Conservation (phyloP, 805 yeast species). For the Starmerella powellii region DNA sequence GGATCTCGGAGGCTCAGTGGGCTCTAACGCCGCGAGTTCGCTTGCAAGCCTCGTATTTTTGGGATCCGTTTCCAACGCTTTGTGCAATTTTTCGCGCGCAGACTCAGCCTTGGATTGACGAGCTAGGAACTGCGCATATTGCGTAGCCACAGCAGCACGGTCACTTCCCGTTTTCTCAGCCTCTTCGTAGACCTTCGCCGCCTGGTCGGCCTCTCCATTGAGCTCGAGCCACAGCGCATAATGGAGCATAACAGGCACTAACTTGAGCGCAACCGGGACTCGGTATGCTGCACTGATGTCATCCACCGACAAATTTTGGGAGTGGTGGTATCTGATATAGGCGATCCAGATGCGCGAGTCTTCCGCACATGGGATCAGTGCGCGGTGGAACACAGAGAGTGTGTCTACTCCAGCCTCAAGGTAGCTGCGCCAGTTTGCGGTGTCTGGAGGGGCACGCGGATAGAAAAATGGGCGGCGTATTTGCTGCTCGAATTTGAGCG, state of each 20-base stretch:
- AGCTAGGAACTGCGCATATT: conserved; percentile 6
- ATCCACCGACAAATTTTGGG: conserved; percentile 14
- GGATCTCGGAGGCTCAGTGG: too few species aligned
- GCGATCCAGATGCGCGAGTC: conserved; percentile 55
- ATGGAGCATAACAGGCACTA: conserved; percentile 14
- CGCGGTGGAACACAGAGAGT: conserved; percentile 52
- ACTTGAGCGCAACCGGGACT: conserved; percentile 21
- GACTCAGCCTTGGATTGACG: neutral
- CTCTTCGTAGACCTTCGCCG: conserved; percentile 21
- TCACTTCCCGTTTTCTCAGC: neutral
- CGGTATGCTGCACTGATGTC: conserved; percentile 21
- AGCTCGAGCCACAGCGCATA: conserved; percentile 27
- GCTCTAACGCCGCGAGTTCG: too few species aligned
- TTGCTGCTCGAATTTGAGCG: conserved; percentile 64
- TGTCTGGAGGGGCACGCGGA: conserved; percentile 33
- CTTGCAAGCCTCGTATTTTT: neutral
- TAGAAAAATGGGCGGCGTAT: conserved; percentile 48
- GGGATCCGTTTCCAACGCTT: neutral
- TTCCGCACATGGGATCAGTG: conserved; percentile 42
- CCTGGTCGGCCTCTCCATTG: conserved; percentile 20
- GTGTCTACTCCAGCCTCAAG: conserved; percentile 34
- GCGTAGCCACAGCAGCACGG: neutral
- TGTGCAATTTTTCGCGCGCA: neutral
- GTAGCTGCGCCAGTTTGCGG: conserved; percentile 47
- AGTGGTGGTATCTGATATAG: conserved; percentile 45